Evolutionary conservation across 2,329 filamentous ascomycete genomes (phyloP).

Genomic region (Macrophomina tecta): DNA sequence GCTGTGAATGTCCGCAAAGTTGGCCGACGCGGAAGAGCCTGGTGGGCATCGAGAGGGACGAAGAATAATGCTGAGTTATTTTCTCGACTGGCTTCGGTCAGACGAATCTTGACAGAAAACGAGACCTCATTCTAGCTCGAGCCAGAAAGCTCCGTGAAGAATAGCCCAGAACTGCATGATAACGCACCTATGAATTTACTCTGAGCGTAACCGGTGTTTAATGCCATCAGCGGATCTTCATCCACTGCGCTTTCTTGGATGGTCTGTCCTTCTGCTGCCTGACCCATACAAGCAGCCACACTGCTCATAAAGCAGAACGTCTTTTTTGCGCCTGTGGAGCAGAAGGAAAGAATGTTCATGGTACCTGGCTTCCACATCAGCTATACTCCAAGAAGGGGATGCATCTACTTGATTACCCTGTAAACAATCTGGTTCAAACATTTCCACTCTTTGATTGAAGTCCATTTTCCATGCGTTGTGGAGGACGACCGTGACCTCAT

Average conservation of each 20-base stretch:
- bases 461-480: slow-evolving; percentile 43
- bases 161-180: not conserved
- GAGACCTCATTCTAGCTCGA: not conserved
- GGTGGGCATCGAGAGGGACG: not conserved
- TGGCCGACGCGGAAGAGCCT: slow-evolving; percentile 30
- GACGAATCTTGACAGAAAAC: not conserved
- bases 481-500: slow-evolving; percentile 35
- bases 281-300: slow-evolving; percentile 28
- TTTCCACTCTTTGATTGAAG: slow-evolving; percentile 38
- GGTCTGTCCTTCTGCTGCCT: not conserved
- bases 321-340: slow-evolving; percentile 34
- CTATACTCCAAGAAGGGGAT: not conserved
- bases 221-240: slow-evolving; percentile 22
- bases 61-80: slow-evolving; percentile 22
- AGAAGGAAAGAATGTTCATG: slow-evolving; percentile 39
- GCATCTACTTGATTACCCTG: not conserved
- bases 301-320: slow-evolving; percentile 29
- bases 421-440: slow-evolving; percentile 40
- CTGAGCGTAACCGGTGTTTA: slow-evolving; percentile 29
- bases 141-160: not conserved
- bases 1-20: slow-evolving; percentile 28
- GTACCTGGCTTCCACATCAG: slow-evolving; percentile 31
- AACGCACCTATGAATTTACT: slow-evolving; percentile 30
- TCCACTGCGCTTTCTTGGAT: slow-evolving; percentile 25
- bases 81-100: slow-evolving; percentile 13